Evolutionary conservation across 2,329 filamentous ascomycete species (phyloP).

Genomic region (Pyrenophora teres): DNA sequence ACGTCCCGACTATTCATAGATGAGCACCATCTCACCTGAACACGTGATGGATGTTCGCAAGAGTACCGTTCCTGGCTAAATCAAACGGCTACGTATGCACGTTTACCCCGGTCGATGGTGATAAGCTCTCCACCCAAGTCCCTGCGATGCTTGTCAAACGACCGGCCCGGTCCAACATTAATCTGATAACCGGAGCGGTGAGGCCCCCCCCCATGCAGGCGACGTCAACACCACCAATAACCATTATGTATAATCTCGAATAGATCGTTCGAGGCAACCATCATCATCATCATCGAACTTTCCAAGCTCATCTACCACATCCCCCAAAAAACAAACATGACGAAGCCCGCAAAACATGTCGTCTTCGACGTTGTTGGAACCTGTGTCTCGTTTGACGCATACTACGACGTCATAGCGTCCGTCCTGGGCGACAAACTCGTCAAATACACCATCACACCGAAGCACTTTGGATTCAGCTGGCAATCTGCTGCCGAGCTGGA

Average conservation of each 20-base stretch:
- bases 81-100: neutral
- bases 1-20: neutral
- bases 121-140: too few species aligned
- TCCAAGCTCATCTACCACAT: neutral
- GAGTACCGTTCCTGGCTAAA: neutral
- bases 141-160: neutral
- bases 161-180: slow-evolving; percentile 3
- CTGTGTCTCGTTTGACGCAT: slow-evolving; percentile 19
- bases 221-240: neutral
- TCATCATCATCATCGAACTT: neutral
- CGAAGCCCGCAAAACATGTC: slow-evolving; percentile 11
- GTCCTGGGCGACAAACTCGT: slow-evolving; percentile 13
- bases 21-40: too few species aligned
- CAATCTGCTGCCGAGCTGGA: slow-evolving; percentile 20
- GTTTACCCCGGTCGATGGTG: too few species aligned
- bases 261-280: too few species aligned
- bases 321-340: neutral
- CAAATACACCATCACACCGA: slow-evolving; percentile 6
- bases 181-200: neutral
- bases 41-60: neutral
- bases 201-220: neutral
- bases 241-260: too few species aligned
- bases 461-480: slow-evolving; percentile 20
- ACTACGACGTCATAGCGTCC: slow-evolving; percentile 15
- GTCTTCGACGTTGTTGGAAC: slow-evolving; percentile 20